Evolutionary conservation across 1,284 basidiomycete genomes (phyloP).

Genomic region (Rhodotorula sp.): DNA sequence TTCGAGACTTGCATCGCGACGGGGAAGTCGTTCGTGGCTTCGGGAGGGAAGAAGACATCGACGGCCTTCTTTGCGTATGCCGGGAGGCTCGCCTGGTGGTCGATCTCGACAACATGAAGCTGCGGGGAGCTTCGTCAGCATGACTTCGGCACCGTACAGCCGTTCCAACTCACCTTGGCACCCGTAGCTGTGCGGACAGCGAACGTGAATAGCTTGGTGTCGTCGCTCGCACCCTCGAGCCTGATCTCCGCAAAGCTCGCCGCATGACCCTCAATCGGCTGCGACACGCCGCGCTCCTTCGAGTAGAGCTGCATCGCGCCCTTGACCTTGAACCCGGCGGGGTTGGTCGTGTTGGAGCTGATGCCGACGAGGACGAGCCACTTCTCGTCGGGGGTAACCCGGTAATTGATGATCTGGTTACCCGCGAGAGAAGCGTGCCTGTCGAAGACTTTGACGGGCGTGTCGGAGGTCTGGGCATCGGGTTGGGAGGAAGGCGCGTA

Average conservation of each 20-base stretch:
- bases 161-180: conserved; percentile 72
- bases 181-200: conserved; percentile 92
- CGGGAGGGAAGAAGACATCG: conserved; percentile 98
- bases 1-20: conserved; percentile 99
- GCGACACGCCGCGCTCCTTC: conserved; percentile 86
- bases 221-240: conserved; percentile 75
- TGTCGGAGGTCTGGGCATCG: conserved; percentile 58
- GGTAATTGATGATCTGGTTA: conserved; percentile 98
- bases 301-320: conserved; percentile 95
- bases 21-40: conserved; percentile 99
- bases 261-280: conserved; percentile 98
- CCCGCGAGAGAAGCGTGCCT: conserved; percentile 91
- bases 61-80: conserved; percentile 93
- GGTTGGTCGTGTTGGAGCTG: conserved; percentile 86
- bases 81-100: conserved; percentile 93
- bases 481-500: conserved; percentile 33
- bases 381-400: conserved; percentile 85
- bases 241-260: conserved; percentile 93
- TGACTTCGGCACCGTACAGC: conserved; percentile 7
- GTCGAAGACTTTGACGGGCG: conserved; percentile 88
- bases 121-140: conserved; percentile 48
- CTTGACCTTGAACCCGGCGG: conserved; percentile 95
- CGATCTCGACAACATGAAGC: conserved; percentile 98
- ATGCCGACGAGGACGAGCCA: conserved; percentile 98
- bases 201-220: conserved; percentile 93